Base-by-base conservation (phyloP, 345 rosid species). In the Hibiscus syriacus region DNA sequence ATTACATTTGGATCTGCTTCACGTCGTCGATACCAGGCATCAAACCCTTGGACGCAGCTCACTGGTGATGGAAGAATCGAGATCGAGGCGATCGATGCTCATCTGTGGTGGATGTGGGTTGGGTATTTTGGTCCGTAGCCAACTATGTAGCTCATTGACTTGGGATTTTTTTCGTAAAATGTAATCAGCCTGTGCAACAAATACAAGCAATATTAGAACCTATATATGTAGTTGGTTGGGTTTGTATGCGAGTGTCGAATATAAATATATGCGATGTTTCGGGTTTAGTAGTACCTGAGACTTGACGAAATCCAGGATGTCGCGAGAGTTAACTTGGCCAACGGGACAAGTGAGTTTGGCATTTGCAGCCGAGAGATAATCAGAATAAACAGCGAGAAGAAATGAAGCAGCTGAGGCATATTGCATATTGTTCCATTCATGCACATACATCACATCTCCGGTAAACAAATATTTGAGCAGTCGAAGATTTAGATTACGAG, bases 401-500 rank as follows among this genome's bases (percentile, higher is more conserved):
- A 85, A 89, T 3, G 94, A 84, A n/a, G 95, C 88, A 0, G 95
- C 80, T 16, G 95, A 86, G 60, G 80, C 86, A 57, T 87, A 92
- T 70, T 92, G 98, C 77, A 89, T 23, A 76, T 87, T 89, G 86
- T 92, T 89, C 98, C 98, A 89, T 54, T 87, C 85, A n/a, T 86
- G 76, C 8, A 87, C 76, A 38, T 89, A 83, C 81, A 92, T 81
- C 46, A 89, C 76, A 5, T 94, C 96, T 32, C 93, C 96, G 81
- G 5, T 11, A 17, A 32, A 58, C 6, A 63, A 48, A 17, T 0
- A 49, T 2, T 66, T 27, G 14, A 43, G 45, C 46, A 19, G 8
- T 6, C 22, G 12, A 41, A 23, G 14, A 4, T 23, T 6, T 13
- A 60, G 64, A n/a, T 17, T n/a, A 38, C 3, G 13, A 38, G 41